These are phyloP conservation scores for Claviceps humidiphila DNA, from an alignment of 2,329 filamentous ascomycete genomes.

Conservation along the genomic window DNA sequence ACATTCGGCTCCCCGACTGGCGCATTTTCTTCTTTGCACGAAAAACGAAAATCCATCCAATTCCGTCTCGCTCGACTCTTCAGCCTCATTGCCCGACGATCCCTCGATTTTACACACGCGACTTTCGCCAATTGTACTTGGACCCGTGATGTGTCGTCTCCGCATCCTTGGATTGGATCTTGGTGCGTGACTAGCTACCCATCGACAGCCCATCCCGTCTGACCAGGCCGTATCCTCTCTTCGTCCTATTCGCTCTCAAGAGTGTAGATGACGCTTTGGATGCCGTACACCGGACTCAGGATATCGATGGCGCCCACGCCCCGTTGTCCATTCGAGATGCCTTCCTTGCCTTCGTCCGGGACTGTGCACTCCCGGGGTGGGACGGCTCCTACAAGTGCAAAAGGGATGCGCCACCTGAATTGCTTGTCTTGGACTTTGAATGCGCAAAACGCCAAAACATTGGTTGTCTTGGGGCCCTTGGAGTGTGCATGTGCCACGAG, in stretches of 20 bases:
- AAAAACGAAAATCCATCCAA: background rate
- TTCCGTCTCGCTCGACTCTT: background rate
- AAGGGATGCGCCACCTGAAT: background rate
- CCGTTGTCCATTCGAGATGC: background rate
- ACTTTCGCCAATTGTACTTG: background rate
- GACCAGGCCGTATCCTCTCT: too few species aligned
- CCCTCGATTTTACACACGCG: background rate
- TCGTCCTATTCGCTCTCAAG: too few species aligned
- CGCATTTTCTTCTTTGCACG: background rate
- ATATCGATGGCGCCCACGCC: too few species aligned
- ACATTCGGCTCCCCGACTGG: background rate
- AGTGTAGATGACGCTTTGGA: too few species aligned
- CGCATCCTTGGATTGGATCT: too few species aligned
- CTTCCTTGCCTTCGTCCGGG: background rate
- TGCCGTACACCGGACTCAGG: too few species aligned
- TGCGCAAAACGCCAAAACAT: background rate
- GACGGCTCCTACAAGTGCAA: background rate
- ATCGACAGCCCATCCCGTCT: too few species aligned
- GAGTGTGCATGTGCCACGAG: background rate
- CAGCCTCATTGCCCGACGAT: background rate
- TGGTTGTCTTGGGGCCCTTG: background rate
- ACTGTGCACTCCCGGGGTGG: background rate
- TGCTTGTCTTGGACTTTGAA: background rate
- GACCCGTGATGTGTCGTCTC: background rate
- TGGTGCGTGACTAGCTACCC: too few species aligned